Base-by-base conservation (phyloP, 2,329 filamentous ascomycete genomes). In the Akanthomyces uredinophilus region DNA sequence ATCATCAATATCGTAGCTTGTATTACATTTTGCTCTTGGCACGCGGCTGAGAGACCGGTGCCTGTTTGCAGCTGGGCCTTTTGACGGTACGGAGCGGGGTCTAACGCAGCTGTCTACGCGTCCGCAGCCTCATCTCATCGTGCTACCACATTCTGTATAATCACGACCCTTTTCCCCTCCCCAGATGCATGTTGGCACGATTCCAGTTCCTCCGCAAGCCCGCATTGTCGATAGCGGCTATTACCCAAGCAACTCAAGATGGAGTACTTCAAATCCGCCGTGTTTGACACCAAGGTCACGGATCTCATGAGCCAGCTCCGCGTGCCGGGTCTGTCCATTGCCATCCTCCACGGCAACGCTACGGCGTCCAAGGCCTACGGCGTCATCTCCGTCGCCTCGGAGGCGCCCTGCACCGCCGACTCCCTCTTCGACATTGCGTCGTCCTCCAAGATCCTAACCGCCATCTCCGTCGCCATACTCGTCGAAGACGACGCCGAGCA, bases 361-460 rank as follows among this genome's bases (percentile, higher is more conserved):
- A 52, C 41, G 2, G 43, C 43, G 13, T 50, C 46, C 39, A 50
- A 56, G 27, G 14, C 44, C 6, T 63, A 47, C 20, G 61, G 61
- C 18, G 37, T 62, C 18, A 22, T 44, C 37, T 55, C 51, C 18
- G 29, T 56, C 13, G 35, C 32, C n/a, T 54, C 60, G 4, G 7
- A 10, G 11, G 22, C 16, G 18, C 41, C 50, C n/a, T 62, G 60
- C 24, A 50, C 51, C 16, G 20, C 14, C 20, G 43, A 50, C 53
- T 49, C 60, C 8, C 51, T 62, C 41, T 62, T 62, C 14, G 60
- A 62, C 35, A 56, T 62, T 43, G 60, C 60, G 3, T 62, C 60
- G 18, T 55, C 51, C n/a, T 56, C 52, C 60, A 62, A 62, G 51
- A 47, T 53, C 20, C 20, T 56, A n/a, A 62, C 60, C 20, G 60